These are phyloP conservation scores for Phallus indusiatus DNA, from an alignment of 768 basidiomycete genomes.

Conservation along the genomic window DNA sequence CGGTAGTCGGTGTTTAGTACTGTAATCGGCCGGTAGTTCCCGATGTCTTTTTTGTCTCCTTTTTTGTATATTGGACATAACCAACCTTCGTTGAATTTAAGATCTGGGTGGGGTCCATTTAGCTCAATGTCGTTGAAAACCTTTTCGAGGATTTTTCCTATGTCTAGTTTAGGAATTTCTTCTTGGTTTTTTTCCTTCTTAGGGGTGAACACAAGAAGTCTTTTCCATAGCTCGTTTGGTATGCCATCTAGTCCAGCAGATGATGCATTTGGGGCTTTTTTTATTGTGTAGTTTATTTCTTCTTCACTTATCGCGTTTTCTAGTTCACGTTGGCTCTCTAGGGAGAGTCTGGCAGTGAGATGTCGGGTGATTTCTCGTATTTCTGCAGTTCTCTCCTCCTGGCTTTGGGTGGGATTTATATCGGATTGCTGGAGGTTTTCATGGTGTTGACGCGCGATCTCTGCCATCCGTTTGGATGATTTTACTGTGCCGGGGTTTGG, in stretches of 20 bases:
- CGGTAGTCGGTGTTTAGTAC: conserved; percentile 26
- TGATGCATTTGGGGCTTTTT: background rate
- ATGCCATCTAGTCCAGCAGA: conserved; percentile 9
- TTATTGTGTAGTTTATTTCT: background rate
- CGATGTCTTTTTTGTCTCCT: conserved; percentile 12
- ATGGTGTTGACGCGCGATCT: background rate
- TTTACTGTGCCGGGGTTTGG: background rate
- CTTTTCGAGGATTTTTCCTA: conserved; percentile 21
- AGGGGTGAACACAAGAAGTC: background rate
- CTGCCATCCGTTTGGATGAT: background rate
- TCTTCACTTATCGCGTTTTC: background rate
- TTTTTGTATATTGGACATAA: conserved; percentile 35
- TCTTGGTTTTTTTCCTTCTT: background rate
- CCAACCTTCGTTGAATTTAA: conserved; percentile 22
- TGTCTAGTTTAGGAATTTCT: background rate
- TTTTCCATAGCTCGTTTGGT: conserved; percentile 9
- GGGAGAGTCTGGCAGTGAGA: background rate
- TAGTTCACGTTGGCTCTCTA: background rate
- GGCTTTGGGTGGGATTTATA: background rate
- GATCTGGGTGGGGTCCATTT: conserved; percentile 11
- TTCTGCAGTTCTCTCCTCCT: background rate
- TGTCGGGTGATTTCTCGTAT: background rate
- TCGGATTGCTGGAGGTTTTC: background rate
- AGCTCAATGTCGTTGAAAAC: conserved; percentile 34
- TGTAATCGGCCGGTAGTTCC: conserved; percentile 16